A percentile compares a stretch with the other conserved stretches of the same genome.
phyloP scores from a whole-genome alignment of 2,329 filamentous ascomycete species.

The Microcyclosporella mali region DNA sequence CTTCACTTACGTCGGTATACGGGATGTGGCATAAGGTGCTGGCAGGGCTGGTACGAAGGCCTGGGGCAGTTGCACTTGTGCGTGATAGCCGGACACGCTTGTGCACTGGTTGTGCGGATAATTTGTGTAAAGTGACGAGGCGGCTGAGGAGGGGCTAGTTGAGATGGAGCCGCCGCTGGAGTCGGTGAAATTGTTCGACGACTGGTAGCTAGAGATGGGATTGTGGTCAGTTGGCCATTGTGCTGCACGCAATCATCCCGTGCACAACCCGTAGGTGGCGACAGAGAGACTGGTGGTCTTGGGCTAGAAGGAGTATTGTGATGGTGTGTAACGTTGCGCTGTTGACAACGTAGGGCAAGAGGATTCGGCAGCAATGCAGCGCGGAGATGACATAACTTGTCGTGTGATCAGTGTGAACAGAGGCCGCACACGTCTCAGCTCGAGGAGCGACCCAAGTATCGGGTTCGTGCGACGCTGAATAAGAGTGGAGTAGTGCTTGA shows the following conservation, averaged over 20 bases:
- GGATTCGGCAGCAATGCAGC: constrained; percentile 15
- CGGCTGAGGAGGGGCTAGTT: constrained; percentile 47
- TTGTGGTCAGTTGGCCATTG: constrained; percentile 10
- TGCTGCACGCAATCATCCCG: background rate
- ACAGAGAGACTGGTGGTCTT: constrained; percentile 1
- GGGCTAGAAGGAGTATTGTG: constrained; percentile 9
- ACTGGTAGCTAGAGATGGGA: constrained; percentile 41
- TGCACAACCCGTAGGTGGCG: constrained; percentile 10
- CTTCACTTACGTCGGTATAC: constrained; percentile 42
- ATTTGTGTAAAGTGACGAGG: constrained; percentile 41
- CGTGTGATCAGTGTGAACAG: constrained; percentile 18
- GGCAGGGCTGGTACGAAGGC: constrained; percentile 28
- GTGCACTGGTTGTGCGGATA: constrained; percentile 34
- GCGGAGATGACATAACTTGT: constrained; percentile 18
- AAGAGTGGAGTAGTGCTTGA: constrained; percentile 10
- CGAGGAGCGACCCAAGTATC: constrained; percentile 17
- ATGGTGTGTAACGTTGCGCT: constrained; percentile 21
- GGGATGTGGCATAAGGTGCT: constrained; percentile 35
- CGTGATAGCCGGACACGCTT: constrained; percentile 29
- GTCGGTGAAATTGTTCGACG: constrained; percentile 48
- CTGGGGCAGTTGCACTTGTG: constrained; percentile 31
- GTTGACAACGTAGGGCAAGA: constrained; percentile 13
- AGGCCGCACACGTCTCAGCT: constrained; percentile 12
- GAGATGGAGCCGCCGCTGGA: constrained; percentile 51
- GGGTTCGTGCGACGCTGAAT: constrained; percentile 13